Conservation (phyloP, 2,329 filamentous ascomycete species). For the Penicillium sp. region DNA sequence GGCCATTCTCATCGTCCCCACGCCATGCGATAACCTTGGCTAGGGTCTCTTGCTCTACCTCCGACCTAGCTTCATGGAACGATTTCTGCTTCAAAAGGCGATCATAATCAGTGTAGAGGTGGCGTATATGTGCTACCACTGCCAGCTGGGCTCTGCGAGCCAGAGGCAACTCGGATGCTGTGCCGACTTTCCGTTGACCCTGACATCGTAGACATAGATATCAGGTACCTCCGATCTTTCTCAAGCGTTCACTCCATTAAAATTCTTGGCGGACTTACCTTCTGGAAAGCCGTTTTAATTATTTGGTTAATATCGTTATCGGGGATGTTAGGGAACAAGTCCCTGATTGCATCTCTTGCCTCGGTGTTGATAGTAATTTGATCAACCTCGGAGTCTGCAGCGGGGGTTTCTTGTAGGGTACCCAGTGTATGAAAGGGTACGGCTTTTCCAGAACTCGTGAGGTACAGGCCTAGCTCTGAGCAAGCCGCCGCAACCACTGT, state of each 20-base stretch:
- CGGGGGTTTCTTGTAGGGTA: constrained; percentile 29
- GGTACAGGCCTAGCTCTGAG: constrained; percentile 50
- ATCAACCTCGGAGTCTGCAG: constrained; percentile 38
- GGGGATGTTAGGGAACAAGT: constrained; percentile 67
- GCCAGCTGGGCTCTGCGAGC: constrained; percentile 64
- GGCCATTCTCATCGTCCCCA: constrained; percentile 60
- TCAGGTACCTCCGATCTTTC: constrained; percentile 21
- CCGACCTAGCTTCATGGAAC: constrained; percentile 59
- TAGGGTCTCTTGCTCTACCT: constrained; percentile 60
- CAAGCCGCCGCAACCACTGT: constrained; percentile 63
- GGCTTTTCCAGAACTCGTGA: constrained; percentile 53
- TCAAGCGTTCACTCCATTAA: background rate
- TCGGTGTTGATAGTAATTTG: constrained; percentile 58
- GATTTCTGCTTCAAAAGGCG: constrained; percentile 56
- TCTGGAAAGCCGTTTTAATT: constrained; percentile 63
- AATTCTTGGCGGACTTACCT: constrained; percentile 46
- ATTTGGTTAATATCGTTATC: constrained; percentile 61
- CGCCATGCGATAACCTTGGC: constrained; percentile 65
- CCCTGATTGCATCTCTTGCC: constrained; percentile 61
- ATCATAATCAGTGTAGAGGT: constrained; percentile 66
- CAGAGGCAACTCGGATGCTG: constrained; percentile 57
- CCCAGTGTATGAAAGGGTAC: constrained; percentile 42
- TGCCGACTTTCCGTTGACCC: constrained; percentile 62
- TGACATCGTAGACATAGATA: constrained; percentile 31
- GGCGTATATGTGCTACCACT: constrained; percentile 64